Conservation (phyloP, 2,329 filamentous ascomycete genomes). For the Myriosclerotinia scirpicola region DNA sequence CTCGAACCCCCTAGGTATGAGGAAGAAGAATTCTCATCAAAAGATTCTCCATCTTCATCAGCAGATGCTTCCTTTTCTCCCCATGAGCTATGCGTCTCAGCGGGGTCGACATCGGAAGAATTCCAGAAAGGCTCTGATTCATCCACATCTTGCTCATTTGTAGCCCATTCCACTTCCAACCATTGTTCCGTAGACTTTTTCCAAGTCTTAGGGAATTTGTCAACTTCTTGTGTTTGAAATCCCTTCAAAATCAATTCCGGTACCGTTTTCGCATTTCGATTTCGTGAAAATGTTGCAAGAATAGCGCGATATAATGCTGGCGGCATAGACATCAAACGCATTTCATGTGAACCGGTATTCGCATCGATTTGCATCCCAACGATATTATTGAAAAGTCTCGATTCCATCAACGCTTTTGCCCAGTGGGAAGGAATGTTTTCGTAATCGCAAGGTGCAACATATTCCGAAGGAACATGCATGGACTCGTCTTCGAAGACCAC, state of each 20-base stretch:
- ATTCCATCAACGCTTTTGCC: slow-evolving; percentile 13
- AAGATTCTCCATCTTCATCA: slow-evolving; percentile 4
- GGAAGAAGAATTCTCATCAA: slow-evolving; percentile 8
- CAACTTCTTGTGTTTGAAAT: slow-evolving; percentile 8
- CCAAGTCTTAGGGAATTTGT: slow-evolving; percentile 17
- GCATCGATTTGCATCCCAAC: slow-evolving; percentile 19
- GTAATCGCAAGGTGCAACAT: slow-evolving; percentile 14
- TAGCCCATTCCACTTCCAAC: slow-evolving; percentile 16
- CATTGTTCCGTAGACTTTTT: slow-evolving; percentile 16
- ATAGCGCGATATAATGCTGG: slow-evolving; percentile 15
- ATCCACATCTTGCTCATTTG: slow-evolving; percentile 12
- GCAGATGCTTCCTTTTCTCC: slow-evolving; percentile 7
- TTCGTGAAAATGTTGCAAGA: slow-evolving; percentile 11
- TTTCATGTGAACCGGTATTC: slow-evolving; percentile 3
- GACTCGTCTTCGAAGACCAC: slow-evolving; percentile 19
- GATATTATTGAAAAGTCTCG: slow-evolving; percentile 11
- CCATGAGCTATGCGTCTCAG: slow-evolving; percentile 16
- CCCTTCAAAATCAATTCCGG: slow-evolving; percentile 17
- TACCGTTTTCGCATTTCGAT: not conserved
- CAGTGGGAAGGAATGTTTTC: slow-evolving; percentile 20
- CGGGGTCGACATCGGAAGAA: slow-evolving; percentile 10
- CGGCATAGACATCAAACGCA: slow-evolving; percentile 16
- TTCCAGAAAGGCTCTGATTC: slow-evolving; percentile 22
- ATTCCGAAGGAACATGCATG: slow-evolving; percentile 4
- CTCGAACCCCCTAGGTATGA: not conserved